These are phyloP conservation scores for Lactarius sanguifluus DNA, from an alignment of 768 basidiomycete genomes.

Conservation along the genomic window DNA sequence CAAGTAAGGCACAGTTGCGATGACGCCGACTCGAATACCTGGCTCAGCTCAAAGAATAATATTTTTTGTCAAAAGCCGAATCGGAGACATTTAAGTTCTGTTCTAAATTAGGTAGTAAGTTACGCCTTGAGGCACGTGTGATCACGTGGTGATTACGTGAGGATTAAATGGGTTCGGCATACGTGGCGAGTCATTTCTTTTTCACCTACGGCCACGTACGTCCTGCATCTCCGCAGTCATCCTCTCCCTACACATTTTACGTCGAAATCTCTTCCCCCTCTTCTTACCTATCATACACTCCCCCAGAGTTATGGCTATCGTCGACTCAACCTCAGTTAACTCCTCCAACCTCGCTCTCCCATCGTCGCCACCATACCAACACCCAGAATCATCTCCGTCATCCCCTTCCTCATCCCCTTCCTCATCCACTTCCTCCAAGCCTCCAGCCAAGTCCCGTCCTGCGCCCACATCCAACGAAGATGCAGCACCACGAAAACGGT, in stretches of 20 bases:
- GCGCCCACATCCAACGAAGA: constrained; percentile 21
- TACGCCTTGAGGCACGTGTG: neutral
- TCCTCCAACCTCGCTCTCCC: constrained; percentile 7
- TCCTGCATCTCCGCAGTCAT: constrained; percentile 29
- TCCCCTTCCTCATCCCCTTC: constrained; percentile 20
- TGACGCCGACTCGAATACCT: neutral
- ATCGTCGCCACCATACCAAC: constrained; percentile 14
- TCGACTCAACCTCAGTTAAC: constrained; percentile 7
- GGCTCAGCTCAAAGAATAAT: neutral
- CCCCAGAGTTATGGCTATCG: constrained; percentile 11
- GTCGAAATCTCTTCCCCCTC: neutral
- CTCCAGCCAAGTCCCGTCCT: constrained; percentile 28
- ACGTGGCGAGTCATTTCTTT: constrained; percentile 28
- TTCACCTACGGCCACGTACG: constrained; percentile 32
- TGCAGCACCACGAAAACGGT: constrained; percentile 67
- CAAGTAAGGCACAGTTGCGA: constrained; percentile 5
- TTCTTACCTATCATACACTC: constrained; percentile 8
- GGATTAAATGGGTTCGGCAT: neutral
- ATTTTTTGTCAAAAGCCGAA: too few relatives aligned
- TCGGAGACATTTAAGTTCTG: too few relatives aligned
- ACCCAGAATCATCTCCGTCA: constrained; percentile 21
- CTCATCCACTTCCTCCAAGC: constrained; percentile 14
- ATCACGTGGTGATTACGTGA: neutral
- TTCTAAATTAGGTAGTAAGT: too few relatives aligned
- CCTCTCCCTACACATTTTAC: constrained; percentile 11